Conservation (phyloP, 2,329 filamentous ascomycete genomes). For the Fusarium keratoplasticum region DNA sequence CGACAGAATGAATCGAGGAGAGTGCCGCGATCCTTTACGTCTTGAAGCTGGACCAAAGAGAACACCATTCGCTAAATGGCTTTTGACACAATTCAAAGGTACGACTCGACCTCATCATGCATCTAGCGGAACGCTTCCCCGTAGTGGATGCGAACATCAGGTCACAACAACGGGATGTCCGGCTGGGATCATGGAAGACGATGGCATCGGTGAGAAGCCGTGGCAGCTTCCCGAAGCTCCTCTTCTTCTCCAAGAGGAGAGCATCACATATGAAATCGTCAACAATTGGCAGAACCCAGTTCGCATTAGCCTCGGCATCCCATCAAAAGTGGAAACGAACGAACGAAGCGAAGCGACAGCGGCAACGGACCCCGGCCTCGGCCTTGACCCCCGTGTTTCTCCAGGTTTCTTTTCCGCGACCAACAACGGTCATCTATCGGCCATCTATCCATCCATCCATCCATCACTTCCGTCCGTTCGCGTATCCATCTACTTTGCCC, state of each 20-base stretch:
- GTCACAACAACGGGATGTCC: not conserved
- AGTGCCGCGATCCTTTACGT: not conserved
- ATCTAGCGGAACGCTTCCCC: slow-evolving; percentile 2
- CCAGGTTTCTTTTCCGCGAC: slow-evolving; percentile 40
- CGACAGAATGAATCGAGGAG: not conserved
- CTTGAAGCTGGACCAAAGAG: not conserved
- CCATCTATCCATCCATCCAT: not conserved
- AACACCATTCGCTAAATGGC: not conserved
- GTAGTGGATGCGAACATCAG: not conserved
- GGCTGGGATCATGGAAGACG: slow-evolving; percentile 10
- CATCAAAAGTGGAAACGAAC: slow-evolving; percentile 28
- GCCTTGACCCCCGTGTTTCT: slow-evolving; percentile 43
- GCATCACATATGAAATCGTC: slow-evolving; percentile 13
- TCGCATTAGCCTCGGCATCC: slow-evolving; percentile 41
- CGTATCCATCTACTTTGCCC: slow-evolving; percentile 19
- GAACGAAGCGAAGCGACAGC: not conserved
- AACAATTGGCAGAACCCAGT: not conserved
- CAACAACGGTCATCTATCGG: slow-evolving; percentile 27
- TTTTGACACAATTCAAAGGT: not conserved
- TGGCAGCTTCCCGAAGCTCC: slow-evolving; percentile 25
- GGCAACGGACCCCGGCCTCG: slow-evolving; percentile 39
- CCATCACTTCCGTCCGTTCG: slow-evolving; percentile 21
- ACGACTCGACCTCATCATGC: not conserved
- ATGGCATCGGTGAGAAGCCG: slow-evolving; percentile 28
- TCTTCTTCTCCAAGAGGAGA: slow-evolving; percentile 10